Base-by-base conservation (phyloP, 139 green algal genomes). In the Chlamydomonas urium region DNA sequence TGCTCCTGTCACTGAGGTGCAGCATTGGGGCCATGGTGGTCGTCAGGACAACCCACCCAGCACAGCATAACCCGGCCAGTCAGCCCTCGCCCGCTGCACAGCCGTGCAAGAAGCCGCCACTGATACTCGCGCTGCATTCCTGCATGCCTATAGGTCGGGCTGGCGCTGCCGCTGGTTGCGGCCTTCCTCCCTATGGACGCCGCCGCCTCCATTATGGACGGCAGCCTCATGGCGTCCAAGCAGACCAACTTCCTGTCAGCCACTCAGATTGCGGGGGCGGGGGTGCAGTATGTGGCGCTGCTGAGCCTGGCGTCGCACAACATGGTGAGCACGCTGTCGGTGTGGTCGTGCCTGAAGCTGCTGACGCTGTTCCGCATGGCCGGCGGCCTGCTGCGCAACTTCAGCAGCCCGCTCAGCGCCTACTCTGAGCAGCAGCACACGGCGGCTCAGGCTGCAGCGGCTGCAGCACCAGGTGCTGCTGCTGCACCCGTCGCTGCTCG, bases 101-200 rank as follows among this genome's bases (percentile, higher is more conserved):
- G n/a, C n/a, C n/a, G n/a, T n/a, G n/a, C n/a, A n/a, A n/a, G n/a
- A n/a, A n/a, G n/a, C n/a, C n/a, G n/a, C n/a, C n/a, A n/a, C n/a
- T n/a, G n/a, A n/a, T n/a, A n/a, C n/a, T n/a, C n/a, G n/a, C n/a
- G n/a, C n/a, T n/a, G n/a, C n/a, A n/a, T n/a, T n/a, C n/a, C n/a
- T n/a, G n/a, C n/a, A n/a, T n/a, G 19, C 29, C n/a, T 31, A 6
- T 66, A 85, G 74, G 79, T 85, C 0, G 1, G 81, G 37, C 2
- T 38, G 3, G 69, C 79, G 3, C 68, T 88, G 53, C 83, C 83
- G 21, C n/a, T 88, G 36, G 59, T 88, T 0, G 70, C 53, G 47
- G 0, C 66, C 3, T 78, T 79, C 47, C 81, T 88, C 60, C 77
- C 83, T 0, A 19, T 86, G 1, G 83, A 88, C 60, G 83, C 83